Base-by-base conservation (phyloP, 1,139 yeast genomes). In the Geotrichum bryndzae region DNA sequence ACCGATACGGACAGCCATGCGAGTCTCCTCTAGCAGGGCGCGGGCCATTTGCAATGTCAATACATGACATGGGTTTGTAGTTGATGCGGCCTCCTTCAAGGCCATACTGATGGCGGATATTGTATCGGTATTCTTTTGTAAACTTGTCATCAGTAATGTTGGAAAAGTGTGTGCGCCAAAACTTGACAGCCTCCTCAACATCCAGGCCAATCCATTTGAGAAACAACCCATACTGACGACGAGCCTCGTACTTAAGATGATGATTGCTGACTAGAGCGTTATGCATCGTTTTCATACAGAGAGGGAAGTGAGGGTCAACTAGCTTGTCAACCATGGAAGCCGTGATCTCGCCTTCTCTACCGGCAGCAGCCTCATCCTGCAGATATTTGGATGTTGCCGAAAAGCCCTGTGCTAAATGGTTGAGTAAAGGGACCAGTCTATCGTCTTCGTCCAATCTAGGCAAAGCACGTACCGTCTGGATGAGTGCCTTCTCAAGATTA, bases 1-100 rank as follows among this genome's bases (percentile, higher is more conserved):
- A 94, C 62, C 96, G 80, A 75, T 89, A 94, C 2, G 98, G 97
- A 75, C 98, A 92, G 2, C 99, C 99, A 72, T 94, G 97, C 66
- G 76, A 82, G 70, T 91, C 96, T 50, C 82, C 84, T 58, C 85
- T 82, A 23, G 81, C 81, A 0, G 96, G 96, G 63, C 85, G 80
- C 7, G 94, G 90, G 67, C 86, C 85, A 45, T 84, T 80, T 63
- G 89, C 76, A 53, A 95, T 89, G 0, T 87, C 85, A 35, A 84
- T 83, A 77, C 97, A 94, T 70, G 87, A 88, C 87, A 88, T 84
- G 0, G 98, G 96, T 68, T 84, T 84, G 76, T 90, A 91, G 69
- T 90, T 88, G 69, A 84, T 87, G 65, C 97, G 78, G 15, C 88
- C 87, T 68, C 99, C 99, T 74, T 90, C 97, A 63, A 90, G 79